phyloP scores from a whole-genome alignment of 2,329 filamentous ascomycete species.

The Botrytis paeoniae region DNA sequence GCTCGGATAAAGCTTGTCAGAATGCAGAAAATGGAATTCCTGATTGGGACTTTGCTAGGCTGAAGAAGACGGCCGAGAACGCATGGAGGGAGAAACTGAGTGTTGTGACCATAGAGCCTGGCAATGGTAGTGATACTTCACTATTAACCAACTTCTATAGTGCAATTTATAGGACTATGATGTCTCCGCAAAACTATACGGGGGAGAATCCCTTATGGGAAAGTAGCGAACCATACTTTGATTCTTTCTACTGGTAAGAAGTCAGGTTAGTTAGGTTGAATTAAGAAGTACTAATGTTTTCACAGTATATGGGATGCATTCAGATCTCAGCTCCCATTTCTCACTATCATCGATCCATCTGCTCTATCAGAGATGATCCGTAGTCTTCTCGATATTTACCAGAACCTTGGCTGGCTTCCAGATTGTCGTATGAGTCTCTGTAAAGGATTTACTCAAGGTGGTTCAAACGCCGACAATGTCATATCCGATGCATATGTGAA shows the following conservation, averaged over 20 bases:
- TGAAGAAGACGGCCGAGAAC: conserved; percentile 50
- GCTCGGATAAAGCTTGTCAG: conserved; percentile 59
- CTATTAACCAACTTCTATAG: conserved; percentile 64
- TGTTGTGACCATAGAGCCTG: conserved; percentile 51
- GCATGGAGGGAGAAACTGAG: conserved; percentile 61
- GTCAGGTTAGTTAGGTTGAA: conserved; percentile 47
- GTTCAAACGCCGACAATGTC: conserved; percentile 69
- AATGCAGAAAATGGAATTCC: conserved; percentile 69
- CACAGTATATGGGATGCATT: conserved; percentile 68
- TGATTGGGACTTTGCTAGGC: conserved; percentile 58
- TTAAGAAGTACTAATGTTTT: neutral
- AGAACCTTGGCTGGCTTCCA: conserved; percentile 49
- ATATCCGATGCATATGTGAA: conserved; percentile 67
- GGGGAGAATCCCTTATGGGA: conserved; percentile 69
- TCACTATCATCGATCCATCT: conserved; percentile 64
- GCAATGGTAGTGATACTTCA: conserved; percentile 48
- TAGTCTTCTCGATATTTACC: conserved; percentile 69
- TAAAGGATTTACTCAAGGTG: conserved; percentile 69
- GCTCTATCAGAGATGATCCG: conserved; percentile 64
- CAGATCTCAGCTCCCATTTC: conserved; percentile 63
- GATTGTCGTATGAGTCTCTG: conserved; percentile 61
- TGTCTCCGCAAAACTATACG: conserved; percentile 70
- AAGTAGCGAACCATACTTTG: conserved; percentile 66
- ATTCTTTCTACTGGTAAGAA: conserved; percentile 52
- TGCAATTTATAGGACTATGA: conserved; percentile 65